These are phyloP conservation scores for Saturnispora bothae DNA, from an alignment of 805 yeast genomes.

Conservation along the genomic window DNA sequence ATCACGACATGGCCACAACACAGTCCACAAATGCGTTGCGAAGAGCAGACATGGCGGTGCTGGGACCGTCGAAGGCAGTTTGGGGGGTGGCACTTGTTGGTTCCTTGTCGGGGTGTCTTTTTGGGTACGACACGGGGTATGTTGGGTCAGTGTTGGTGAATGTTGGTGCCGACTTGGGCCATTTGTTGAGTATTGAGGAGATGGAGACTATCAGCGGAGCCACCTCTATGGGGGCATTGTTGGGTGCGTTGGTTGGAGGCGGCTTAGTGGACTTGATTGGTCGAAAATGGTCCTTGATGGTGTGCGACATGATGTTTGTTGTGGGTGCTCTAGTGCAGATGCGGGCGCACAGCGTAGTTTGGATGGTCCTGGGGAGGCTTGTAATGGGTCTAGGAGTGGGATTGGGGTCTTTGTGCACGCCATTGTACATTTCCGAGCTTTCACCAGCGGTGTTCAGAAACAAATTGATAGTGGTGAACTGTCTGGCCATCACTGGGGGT, in stretches of 20 bases:
- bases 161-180: conserved; percentile 59
- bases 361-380: conserved; percentile 85
- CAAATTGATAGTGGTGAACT: conserved; percentile 77
- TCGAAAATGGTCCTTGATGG: conserved; percentile 71
- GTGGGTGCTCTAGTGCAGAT: conserved; percentile 81
- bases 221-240: conserved; percentile 84
- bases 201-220: conserved; percentile 89
- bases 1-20: neutral
- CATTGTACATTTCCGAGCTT: conserved; percentile 81
- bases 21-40: neutral
- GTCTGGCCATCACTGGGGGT: conserved; percentile 87
- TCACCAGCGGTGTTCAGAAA: conserved; percentile 92
- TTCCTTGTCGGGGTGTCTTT: conserved; percentile 90
- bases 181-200: conserved; percentile 56
- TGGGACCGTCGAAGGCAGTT: conserved; percentile 51
- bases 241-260: conserved; percentile 74
- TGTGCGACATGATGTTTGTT: conserved; percentile 71
- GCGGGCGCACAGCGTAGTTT: conserved; percentile 71
- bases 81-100: conserved; percentile 62
- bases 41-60: conserved; percentile 8
- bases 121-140: conserved; percentile 96
- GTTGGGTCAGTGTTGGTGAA: conserved; percentile 87
- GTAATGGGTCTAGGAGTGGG: conserved; percentile 97
- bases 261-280: conserved; percentile 73
- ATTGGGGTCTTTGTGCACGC: conserved; percentile 84